phyloP scores from a whole-genome alignment of 768 basidiomycete genomes.

The Gyrodon lividus region DNA sequence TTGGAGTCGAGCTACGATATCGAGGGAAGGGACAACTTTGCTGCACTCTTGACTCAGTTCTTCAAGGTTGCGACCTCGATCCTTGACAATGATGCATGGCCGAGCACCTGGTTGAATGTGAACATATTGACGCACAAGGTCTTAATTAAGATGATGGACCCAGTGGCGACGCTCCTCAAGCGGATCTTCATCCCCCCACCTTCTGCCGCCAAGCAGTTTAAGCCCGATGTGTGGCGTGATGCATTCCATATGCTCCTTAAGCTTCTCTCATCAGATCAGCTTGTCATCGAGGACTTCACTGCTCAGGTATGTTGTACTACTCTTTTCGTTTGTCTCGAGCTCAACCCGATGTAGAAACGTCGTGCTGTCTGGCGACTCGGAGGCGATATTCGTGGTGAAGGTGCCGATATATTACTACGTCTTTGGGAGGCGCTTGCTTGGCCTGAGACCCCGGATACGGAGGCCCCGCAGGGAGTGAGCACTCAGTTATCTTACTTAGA shows the following conservation, averaged over 20 bases:
- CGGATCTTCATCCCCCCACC: slow-evolving; percentile 76
- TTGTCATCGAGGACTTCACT: slow-evolving; percentile 92
- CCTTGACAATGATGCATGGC: slow-evolving; percentile 85
- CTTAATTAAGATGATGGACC: slow-evolving; percentile 84
- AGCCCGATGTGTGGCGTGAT: slow-evolving; percentile 76
- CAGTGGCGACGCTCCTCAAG: slow-evolving; percentile 73
- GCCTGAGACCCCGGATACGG: slow-evolving; percentile 54
- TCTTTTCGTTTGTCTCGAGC: slow-evolving; percentile 2
- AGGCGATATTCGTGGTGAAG: slow-evolving; percentile 92
- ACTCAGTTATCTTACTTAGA: not conserved
- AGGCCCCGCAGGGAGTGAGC: slow-evolving; percentile 66
- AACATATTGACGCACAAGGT: slow-evolving; percentile 87
- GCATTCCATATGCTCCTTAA: slow-evolving; percentile 80
- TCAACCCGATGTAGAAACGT: slow-evolving; percentile 62
- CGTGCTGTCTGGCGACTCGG: slow-evolving; percentile 95
- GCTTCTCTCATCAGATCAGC: slow-evolving; percentile 83
- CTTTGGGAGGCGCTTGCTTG: slow-evolving; percentile 88
- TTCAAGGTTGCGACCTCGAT: slow-evolving; percentile 83
- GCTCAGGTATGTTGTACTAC: slow-evolving; percentile 62
- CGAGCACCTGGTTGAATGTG: slow-evolving; percentile 87
- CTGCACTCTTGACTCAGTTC: slow-evolving; percentile 66
- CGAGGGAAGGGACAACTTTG: slow-evolving; percentile 81
- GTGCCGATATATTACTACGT: slow-evolving; percentile 71
- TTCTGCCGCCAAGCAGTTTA: slow-evolving; percentile 63
- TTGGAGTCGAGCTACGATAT: slow-evolving; percentile 82